phyloP scores from a whole-genome alignment of 2,329 filamentous ascomycete species.

The Hymenotorrendiella dingleyae region DNA sequence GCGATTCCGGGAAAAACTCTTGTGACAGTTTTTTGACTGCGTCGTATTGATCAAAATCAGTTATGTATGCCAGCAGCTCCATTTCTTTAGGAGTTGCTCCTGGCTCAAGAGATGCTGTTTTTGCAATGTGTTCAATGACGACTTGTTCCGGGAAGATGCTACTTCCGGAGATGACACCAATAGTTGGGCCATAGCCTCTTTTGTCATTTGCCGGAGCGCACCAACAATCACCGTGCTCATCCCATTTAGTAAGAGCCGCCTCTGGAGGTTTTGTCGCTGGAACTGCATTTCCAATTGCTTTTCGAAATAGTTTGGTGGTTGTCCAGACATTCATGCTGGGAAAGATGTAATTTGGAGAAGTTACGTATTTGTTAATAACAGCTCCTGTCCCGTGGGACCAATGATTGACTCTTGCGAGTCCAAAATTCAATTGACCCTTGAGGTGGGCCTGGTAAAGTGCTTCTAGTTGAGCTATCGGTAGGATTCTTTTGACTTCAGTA shows the following conservation, averaged over 20 bases:
- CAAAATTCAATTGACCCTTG: constrained; percentile 11
- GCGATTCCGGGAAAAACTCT: constrained; percentile 29
- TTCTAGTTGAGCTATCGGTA: constrained; percentile 23
- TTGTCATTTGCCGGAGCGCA: constrained; percentile 53
- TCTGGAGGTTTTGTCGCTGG: constrained; percentile 34
- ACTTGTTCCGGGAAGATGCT: constrained; percentile 61
- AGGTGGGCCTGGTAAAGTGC: constrained; percentile 24
- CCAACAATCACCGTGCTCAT: constrained; percentile 82
- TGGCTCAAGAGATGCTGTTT: constrained; percentile 54
- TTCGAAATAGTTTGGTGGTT: constrained; percentile 22
- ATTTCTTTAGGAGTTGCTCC: constrained; percentile 59
- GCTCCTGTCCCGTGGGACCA: constrained; percentile 63
- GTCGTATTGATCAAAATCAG: constrained; percentile 33
- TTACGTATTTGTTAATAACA: constrained; percentile 50
- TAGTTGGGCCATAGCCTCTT: constrained; percentile 47
- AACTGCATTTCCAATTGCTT: constrained; percentile 20
- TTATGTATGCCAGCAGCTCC: constrained; percentile 62
- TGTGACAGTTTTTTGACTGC: constrained; percentile 33
- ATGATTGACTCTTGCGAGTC: constrained; percentile 58
- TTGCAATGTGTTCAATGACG: constrained; percentile 66
- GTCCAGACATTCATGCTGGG: constrained; percentile 20
- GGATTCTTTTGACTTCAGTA: constrained; percentile 12
- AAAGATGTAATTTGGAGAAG: constrained; percentile 51
- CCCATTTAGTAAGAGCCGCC: constrained; percentile 63
- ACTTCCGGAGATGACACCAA: constrained; percentile 57